Evolutionary conservation across 495 filamentous ascomycete species (phyloP).

Genomic region (Tuber borchii): DNA sequence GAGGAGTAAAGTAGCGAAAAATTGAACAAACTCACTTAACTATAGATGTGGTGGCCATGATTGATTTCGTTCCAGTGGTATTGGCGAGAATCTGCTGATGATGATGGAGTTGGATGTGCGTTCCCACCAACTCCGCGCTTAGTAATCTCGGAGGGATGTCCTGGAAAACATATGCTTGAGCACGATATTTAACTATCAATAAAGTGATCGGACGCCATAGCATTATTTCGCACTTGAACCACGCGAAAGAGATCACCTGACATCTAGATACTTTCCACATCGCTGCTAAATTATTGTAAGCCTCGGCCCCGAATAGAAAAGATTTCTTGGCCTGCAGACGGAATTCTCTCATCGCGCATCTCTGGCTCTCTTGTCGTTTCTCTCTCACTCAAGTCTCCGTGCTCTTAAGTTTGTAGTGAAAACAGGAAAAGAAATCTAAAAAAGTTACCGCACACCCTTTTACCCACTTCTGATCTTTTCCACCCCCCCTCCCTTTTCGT

Average conservation of each 20-base stretch:
- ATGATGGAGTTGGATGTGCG: constrained; percentile 20
- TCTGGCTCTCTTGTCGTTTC: background rate
- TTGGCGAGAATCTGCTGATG: constrained; percentile 12
- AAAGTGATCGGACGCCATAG: background rate
- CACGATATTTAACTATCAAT: background rate
- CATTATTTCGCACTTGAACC: background rate
- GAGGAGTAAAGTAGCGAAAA: background rate
- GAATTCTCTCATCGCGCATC: constrained; percentile 5
- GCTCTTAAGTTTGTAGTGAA: no score
- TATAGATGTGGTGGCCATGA: constrained; percentile 37
- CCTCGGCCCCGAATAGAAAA: background rate
- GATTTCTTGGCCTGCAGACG: background rate
- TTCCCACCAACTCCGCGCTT: constrained; percentile 12
- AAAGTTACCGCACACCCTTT: background rate
- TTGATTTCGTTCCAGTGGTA: constrained; percentile 14
- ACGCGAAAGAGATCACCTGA: background rate
- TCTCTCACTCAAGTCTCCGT: background rate
- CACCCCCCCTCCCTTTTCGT: no score
- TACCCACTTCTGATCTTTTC: background rate
- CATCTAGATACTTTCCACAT: background rate
- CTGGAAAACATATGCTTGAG: background rate
- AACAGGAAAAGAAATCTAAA: background rate
- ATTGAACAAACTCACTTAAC: constrained; percentile 26
- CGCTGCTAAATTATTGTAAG: background rate
- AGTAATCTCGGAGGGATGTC: background rate